These are phyloP conservation scores for Metarhizium humberi DNA, from an alignment of 2,329 filamentous ascomycete species.

Conservation along the genomic window DNA sequence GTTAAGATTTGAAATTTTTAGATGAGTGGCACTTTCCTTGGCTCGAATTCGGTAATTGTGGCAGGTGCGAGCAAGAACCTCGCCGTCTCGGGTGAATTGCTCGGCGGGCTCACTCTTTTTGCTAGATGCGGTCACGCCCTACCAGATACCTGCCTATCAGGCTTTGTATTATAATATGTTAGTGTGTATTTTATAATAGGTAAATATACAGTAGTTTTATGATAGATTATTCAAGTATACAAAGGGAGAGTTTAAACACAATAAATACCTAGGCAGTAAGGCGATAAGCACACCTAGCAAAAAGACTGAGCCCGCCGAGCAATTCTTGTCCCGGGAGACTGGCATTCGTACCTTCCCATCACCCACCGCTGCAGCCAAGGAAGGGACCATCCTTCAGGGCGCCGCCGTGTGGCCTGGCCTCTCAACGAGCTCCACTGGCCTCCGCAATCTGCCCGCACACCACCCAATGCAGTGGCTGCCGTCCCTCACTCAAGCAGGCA, in stretches of 20 bases:
- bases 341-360: constrained; percentile 1
- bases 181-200: too few species aligned
- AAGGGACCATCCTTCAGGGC: neutral
- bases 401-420: neutral
- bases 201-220: too few species aligned
- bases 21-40: neutral
- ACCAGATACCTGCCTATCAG: too few species aligned
- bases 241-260: too few species aligned
- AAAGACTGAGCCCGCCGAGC: too few species aligned
- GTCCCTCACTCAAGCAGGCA: neutral
- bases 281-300: too few species aligned
- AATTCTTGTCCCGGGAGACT: neutral
- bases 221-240: too few species aligned
- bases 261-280: too few species aligned
- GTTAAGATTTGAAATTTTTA: neutral
- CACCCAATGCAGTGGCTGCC: constrained; percentile 3
- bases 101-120: too few species aligned
- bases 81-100: neutral
- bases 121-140: too few species aligned
- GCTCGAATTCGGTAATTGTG: neutral
- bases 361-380: neutral
- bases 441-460: constrained; percentile 4
- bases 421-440: constrained; percentile 8
- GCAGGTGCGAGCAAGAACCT: neutral
- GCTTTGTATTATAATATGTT: too few species aligned